Evolutionary conservation across 257 asterid species (phyloP).

Genomic region (Rauvolfia tetraphylla): DNA sequence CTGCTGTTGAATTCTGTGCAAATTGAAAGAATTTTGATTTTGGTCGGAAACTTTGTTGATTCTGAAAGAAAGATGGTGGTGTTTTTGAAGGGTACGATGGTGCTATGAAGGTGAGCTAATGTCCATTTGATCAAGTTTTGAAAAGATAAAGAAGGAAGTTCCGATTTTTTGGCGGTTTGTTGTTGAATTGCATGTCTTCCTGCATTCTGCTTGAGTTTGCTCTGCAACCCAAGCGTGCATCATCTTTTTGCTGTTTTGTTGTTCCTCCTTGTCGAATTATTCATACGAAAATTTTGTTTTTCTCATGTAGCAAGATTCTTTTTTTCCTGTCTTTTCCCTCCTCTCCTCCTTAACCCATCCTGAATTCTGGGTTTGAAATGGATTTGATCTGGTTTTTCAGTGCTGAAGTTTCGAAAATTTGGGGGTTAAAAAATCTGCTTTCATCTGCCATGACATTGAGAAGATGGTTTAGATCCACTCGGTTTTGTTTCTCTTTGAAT

Average conservation of each 20-base stretch:
- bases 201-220: neutral
- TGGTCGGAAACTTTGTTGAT: neutral
- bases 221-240: neutral
- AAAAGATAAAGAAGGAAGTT: conserved; percentile 10
- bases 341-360: neutral
- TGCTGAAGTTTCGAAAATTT: conserved; percentile 13
- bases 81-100: too few relatives aligned
- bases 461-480: conserved; percentile 30
- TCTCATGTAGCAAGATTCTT: neutral
- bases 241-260: neutral
- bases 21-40: neutral
- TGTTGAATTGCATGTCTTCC: conserved; percentile 1
- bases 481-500: neutral
- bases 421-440: neutral
- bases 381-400: conserved; percentile 39
- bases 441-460: conserved; percentile 12
- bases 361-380: conserved; percentile 18
- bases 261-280: neutral
- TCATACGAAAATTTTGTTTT: neutral
- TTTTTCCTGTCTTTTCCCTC: neutral
- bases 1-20: conserved; percentile 3
- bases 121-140: conserved; percentile 15
- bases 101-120: conserved; percentile 24
- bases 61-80: conserved; percentile 6
- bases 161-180: conserved; percentile 16